phyloP scores from a whole-genome alignment of 1,284 basidiomycete genomes.

The Laetiporus sulphureus region DNA sequence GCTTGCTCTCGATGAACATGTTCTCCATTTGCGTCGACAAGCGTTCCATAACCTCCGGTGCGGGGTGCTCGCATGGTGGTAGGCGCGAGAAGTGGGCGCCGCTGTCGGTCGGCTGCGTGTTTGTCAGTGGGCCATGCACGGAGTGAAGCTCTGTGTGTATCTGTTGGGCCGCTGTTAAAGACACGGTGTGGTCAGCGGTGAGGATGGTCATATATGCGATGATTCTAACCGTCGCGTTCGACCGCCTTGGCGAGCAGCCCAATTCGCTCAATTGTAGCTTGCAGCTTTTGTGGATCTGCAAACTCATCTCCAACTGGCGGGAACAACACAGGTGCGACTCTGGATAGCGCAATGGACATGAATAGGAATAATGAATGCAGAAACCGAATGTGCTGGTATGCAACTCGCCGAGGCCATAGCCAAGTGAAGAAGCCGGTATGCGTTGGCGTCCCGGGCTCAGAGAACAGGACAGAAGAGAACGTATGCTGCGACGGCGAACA shows the following conservation, averaged over 20 bases:
- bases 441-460: slow-evolving; percentile 21
- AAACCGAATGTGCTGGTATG: slow-evolving; percentile 68
- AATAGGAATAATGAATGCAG: slow-evolving; percentile 76
- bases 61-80: slow-evolving; percentile 13
- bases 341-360: slow-evolving; percentile 60
- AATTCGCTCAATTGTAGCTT: slow-evolving; percentile 31
- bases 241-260: slow-evolving; percentile 30
- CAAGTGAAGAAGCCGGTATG: slow-evolving; percentile 34
- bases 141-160: slow-evolving; percentile 19
- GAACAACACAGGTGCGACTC: slow-evolving; percentile 59
- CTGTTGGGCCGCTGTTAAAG: slow-evolving; percentile 8
- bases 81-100: slow-evolving; percentile 14
- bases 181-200: background rate
- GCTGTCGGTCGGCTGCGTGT: slow-evolving; percentile 12
- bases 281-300: slow-evolving; percentile 9
- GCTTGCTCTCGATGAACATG: slow-evolving; percentile 53
- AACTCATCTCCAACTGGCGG: slow-evolving; percentile 24
- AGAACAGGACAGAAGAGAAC: slow-evolving; percentile 21
- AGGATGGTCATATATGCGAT: background rate
- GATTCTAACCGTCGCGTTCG: slow-evolving; percentile 39
- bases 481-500: slow-evolving; percentile 21
- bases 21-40: slow-evolving; percentile 53
- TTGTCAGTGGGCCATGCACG: slow-evolving; percentile 16
- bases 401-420: slow-evolving; percentile 57
- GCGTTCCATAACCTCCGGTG: slow-evolving; percentile 31